Conservation (phyloP, 441 rosid species). For the Jatropha multifida region DNA sequence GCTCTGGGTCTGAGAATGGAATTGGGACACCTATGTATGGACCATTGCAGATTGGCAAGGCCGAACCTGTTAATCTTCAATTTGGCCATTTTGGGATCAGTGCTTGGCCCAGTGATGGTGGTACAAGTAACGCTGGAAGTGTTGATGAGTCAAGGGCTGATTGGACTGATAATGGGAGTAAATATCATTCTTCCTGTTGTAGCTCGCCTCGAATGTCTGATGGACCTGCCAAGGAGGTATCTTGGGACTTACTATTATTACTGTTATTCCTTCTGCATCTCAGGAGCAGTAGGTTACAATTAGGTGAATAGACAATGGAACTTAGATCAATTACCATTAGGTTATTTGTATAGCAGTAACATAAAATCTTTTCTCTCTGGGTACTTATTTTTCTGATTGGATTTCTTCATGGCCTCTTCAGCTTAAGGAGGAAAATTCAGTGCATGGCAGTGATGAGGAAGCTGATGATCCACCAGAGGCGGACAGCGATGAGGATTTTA, state of each 20-base stretch:
- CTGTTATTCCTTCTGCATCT: neutral
- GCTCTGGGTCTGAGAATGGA: constrained; percentile 47
- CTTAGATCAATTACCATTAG: neutral
- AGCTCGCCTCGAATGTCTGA: constrained; percentile 93
- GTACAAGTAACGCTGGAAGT: constrained; percentile 87
- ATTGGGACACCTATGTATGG: constrained; percentile 75
- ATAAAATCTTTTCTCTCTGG: neutral
- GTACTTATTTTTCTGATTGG: neutral
- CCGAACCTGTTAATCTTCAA: constrained; percentile 93
- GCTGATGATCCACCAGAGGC: constrained; percentile 76
- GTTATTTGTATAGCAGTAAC: too few relatives aligned
- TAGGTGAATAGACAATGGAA: neutral
- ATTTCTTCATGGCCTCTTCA: constrained; percentile 20
- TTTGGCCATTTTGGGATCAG: constrained; percentile 94
- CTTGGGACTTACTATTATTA: neutral
- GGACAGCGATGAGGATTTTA: constrained; percentile 85
- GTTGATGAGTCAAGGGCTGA: constrained; percentile 78
- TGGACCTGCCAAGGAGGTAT: constrained; percentile 89
- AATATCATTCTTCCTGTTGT: constrained; percentile 84
- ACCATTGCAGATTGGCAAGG: constrained; percentile 68
- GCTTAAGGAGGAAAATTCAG: constrained; percentile 90
- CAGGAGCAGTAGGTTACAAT: neutral
- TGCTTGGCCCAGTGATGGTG: constrained; percentile 98
- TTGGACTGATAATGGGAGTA: constrained; percentile 72
- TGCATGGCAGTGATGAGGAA: constrained; percentile 95